phyloP scores from a whole-genome alignment of 768 basidiomycete genomes.

The Ramaria rubella region DNA sequence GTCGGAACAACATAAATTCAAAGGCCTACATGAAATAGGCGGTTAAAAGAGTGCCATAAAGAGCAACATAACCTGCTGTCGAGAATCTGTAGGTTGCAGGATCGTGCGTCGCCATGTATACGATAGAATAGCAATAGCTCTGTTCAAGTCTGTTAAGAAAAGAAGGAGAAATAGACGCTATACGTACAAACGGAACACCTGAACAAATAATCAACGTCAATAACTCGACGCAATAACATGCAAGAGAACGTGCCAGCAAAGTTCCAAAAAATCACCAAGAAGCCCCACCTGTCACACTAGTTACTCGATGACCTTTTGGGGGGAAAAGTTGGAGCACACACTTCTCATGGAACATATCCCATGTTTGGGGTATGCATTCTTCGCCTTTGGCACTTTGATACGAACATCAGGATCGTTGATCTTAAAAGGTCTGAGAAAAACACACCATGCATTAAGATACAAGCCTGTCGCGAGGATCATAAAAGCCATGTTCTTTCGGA shows the following conservation, averaged over 20 bases:
- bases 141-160: conserved; percentile 22
- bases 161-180: neutral
- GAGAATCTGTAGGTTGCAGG: conserved; percentile 84
- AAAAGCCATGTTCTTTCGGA: conserved; percentile 87
- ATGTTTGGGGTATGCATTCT: conserved; percentile 92
- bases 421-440: neutral
- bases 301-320: neutral
- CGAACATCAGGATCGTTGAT: neutral
- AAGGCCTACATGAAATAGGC: conserved; percentile 77
- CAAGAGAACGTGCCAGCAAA: conserved; percentile 72
- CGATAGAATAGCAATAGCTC: conserved; percentile 96
- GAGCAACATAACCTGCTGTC: conserved; percentile 59
- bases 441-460: conserved; percentile 92
- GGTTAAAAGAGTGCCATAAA: conserved; percentile 70
- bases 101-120: conserved; percentile 96
- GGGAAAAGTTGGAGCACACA: conserved; percentile 26
- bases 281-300: conserved; percentile 72
- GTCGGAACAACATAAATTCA: neutral
- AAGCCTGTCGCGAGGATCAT: conserved; percentile 94
- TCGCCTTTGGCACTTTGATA: conserved; percentile 74
- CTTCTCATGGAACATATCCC: conserved; percentile 99
- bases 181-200: neutral
- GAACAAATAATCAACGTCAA: neutral
- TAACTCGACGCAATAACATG: conserved; percentile 33
- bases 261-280: conserved; percentile 99